Base-by-base conservation (phyloP, 345 rosid species). In the Acer negundo region DNA sequence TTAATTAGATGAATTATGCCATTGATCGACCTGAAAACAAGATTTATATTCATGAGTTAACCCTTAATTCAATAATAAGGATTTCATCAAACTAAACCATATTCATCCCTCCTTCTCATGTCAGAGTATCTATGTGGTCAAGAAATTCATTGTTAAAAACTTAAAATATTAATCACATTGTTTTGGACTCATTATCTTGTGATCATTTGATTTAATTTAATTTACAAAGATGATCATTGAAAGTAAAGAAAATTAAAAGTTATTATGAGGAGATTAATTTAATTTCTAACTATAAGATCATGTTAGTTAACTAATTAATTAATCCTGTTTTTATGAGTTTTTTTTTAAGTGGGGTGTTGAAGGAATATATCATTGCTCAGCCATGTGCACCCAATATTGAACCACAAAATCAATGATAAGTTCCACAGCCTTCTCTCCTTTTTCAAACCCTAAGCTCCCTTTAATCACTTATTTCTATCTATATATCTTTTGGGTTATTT, bases 331-430 rank as follows among this genome's bases (percentile, higher is more conserved):
- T 22, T 47, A 20, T 19, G 4, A 5, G 42, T 22, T 35, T 62
- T 13, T 77, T 17, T 22, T 12, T 35, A 40, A 74, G 70, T 74
- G 85, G 83, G 55, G 55, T 62, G 72, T 47, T 51, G 10, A 63
- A 67, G 80, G 78, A 70, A 61, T 83, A 80, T 83, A 80, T 80
- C 55, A 80, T 81, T 78, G 77, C 67, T 55, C 56, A 63, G 63
- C 84, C 89, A 84, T 84, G 87, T 84, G 87, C 87, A 35, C 40
- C 82, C 89, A 79, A 78, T 72, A 16, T 77, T 46, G 55, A 76
- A 74, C 53, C 44, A 26, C 62, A 31, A 78, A 77, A 73, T 74
- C 75, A 72, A 82, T 78, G 77, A 82, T 78, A 78, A 72, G 75
- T 70, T 71, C 78, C 85, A 62, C 62, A 31, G 58, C 53, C 70